Base-by-base conservation (phyloP, 345 rosid species). In the Excoecaria agallocha region DNA sequence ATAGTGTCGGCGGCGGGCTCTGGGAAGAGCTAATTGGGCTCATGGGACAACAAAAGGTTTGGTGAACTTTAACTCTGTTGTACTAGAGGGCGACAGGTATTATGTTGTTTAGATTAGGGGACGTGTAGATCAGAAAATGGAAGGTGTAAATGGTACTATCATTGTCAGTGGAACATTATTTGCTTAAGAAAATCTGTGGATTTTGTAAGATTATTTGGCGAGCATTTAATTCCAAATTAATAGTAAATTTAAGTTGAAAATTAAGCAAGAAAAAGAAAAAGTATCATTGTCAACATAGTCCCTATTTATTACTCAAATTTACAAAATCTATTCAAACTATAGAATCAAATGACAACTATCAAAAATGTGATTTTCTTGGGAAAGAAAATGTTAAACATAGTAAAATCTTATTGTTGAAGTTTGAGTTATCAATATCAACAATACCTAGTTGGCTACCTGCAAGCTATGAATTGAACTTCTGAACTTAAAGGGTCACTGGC, bases 1-100 rank as follows among this genome's bases (percentile, higher is more conserved):
- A 81, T 35, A 64, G 66, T 76, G 80, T 78, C 11, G 81, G 70
- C 43, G 68, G 69, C 55, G 88, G 91, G 78, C 97, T 94, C 30
- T 87, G 97, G 97, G 94, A 89, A 48, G 95, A 94, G 76, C 76
- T 91, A 76, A 81, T 82, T 51, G 80, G 88, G 71, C 95, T 94
- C 50, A 72, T 89, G 72, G 91, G 87, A 56, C 90, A 84, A 25
- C 85, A 68, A 75, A 91, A 87, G 67, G 97, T 88, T 48, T 78
- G 86, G 86, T 88, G 78, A 86, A 76, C 12, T 30, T 5, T 25
- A 12, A 35, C 6, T 58, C 7, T 37, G 24, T 3, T 55, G 5
- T 10, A 50, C 54, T 50, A 3, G 15, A 50, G 54, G 12, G 19
- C 3, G 20, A 52, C n/a, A 5, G 10, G 10, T 12, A 6, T 8